Conservation (phyloP, 2,329 filamentous ascomycete species). For the Zalaria sp. region DNA sequence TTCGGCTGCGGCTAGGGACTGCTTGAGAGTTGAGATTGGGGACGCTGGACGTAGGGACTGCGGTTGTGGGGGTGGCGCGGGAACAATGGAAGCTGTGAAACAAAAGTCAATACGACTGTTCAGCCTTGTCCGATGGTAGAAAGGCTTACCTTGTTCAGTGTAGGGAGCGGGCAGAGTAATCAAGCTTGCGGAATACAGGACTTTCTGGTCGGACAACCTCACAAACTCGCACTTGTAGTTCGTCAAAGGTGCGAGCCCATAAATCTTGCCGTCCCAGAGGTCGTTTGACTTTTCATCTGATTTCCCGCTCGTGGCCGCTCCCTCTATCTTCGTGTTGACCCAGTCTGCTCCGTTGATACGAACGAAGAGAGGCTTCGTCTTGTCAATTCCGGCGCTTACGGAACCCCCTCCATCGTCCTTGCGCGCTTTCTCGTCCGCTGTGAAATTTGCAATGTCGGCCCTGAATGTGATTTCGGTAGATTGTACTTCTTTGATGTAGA, state of each 20-base stretch:
- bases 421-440: constrained; percentile 10
- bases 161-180: constrained; percentile 48
- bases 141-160: constrained; percentile 39
- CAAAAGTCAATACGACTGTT: constrained; percentile 15
- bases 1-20: constrained; percentile 60
- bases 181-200: constrained; percentile 59
- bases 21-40: constrained; percentile 61
- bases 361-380: constrained; percentile 63
- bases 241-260: constrained; percentile 53
- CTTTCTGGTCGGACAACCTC: constrained; percentile 47
- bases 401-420: constrained; percentile 24
- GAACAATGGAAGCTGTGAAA: constrained; percentile 20
- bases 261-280: constrained; percentile 54
- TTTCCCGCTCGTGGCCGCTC: constrained; percentile 29
- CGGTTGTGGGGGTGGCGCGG: constrained; percentile 37
- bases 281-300: constrained; percentile 17
- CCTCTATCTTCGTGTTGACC: constrained; percentile 59
- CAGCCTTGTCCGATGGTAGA: constrained; percentile 1
- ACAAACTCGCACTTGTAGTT: constrained; percentile 72
- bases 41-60: constrained; percentile 59
- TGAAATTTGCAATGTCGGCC: constrained; percentile 18
- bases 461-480: constrained; percentile 62
- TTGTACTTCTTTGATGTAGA: constrained; percentile 71
- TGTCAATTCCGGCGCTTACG: constrained; percentile 39
- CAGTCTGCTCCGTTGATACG: constrained; percentile 66